These are phyloP conservation scores for Jaltomata sinuosa DNA, from an alignment of 257 asterid genomes.

Conservation along the genomic window DNA sequence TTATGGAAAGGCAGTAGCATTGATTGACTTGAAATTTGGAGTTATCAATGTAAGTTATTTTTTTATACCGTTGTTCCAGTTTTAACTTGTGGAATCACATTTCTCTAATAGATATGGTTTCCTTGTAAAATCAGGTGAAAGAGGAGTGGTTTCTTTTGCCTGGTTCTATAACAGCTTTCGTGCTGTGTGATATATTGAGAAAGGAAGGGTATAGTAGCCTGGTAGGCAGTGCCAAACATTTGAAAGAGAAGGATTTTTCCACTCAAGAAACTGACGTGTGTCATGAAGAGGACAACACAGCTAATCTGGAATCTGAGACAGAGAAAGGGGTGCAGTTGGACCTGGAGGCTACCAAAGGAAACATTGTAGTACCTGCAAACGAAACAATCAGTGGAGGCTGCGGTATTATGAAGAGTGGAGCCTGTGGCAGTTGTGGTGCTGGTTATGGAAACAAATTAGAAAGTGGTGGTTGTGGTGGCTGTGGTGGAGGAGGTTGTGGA, in stretches of 20 bases:
- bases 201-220: constrained; percentile 47
- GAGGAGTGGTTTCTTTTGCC: constrained; percentile 79
- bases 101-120: background rate
- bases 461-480: background rate
- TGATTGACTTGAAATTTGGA: constrained; percentile 62
- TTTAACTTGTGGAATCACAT: background rate
- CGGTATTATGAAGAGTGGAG: constrained; percentile 4
- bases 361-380: constrained; percentile 9
- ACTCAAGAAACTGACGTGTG: constrained; percentile 15
- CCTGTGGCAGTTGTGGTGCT: constrained; percentile 17
- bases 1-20: constrained; percentile 71
- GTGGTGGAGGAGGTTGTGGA: background rate
- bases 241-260: constrained; percentile 12
- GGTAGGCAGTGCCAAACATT: constrained; percentile 10
- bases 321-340: constrained; percentile 2
- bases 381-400: constrained; percentile 24
- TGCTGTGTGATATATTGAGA: constrained; percentile 43
- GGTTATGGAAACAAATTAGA: background rate
- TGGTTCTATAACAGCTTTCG: constrained; percentile 38
- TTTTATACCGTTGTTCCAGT: background rate
- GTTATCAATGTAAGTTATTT: constrained; percentile 39
- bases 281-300: constrained; percentile 18
- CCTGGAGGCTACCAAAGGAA: constrained; percentile 16
- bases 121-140: constrained; percentile 42
- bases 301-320: background rate